Percentiles rank a stretch among this genome's conserved stretches.
Conservation (phyloP, 1,139 yeast genomes). For the Barnettozyma hawaiiensis region DNA sequence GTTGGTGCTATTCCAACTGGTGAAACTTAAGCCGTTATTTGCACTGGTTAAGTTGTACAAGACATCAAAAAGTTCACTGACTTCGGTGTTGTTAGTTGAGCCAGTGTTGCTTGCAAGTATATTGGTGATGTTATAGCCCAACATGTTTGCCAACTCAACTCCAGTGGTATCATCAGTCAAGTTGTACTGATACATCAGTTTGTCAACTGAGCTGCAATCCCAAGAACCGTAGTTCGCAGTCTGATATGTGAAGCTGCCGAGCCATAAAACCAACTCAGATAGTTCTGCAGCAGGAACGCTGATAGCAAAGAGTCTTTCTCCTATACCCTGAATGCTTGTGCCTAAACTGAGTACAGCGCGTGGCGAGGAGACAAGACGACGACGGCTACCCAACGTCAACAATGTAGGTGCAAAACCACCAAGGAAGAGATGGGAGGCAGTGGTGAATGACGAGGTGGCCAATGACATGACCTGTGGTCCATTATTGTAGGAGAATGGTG, state of each 20-base stretch:
- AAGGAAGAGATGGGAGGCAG: slow-evolving; percentile 3
- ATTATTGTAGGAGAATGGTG: not conserved
- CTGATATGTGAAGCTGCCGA: slow-evolving; percentile 12
- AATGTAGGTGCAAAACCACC: slow-evolving; percentile 3
- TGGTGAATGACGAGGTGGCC: slow-evolving; percentile 7
- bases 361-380: slow-evolving; percentile 5
- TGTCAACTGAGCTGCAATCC: slow-evolving; percentile 8
- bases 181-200: slow-evolving; percentile 10
- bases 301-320: slow-evolving; percentile 1
- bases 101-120: not conserved
- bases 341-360: not conserved
- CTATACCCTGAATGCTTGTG: not conserved
- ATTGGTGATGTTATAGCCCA: slow-evolving; percentile 3
- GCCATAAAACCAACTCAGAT: slow-evolving; percentile 10
- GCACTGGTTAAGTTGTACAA: slow-evolving; percentile 8
- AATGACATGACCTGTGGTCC: slow-evolving; percentile 7
- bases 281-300: slow-evolving; percentile 8
- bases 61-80: not conserved
- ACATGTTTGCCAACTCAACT: not conserved
- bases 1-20: slow-evolving; percentile 8
- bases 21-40: slow-evolving; percentile 1
- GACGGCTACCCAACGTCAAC: slow-evolving; percentile 2
- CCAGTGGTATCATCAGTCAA: slow-evolving; percentile 2
- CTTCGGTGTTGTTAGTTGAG: not conserved
- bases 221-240: slow-evolving; percentile 14